Percentiles rank a stretch among this genome's conserved stretches.
These are phyloP conservation scores for Rutstroemia sp. DNA, from an alignment of 2,329 filamentous ascomycete species.

Conservation along the genomic window DNA sequence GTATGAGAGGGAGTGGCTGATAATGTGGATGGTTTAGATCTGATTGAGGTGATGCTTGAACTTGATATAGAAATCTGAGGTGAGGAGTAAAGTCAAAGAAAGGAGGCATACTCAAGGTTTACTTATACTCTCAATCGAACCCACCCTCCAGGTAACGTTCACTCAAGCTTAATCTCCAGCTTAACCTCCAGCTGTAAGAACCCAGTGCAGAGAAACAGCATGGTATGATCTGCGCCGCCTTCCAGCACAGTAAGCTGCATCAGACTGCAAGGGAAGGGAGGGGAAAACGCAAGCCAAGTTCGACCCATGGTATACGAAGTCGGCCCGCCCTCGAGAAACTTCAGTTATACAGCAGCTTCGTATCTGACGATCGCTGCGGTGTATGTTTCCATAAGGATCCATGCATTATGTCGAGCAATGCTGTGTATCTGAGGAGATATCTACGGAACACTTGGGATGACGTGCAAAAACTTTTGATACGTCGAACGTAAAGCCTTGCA, in stretches of 20 bases:
- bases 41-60: not conserved
- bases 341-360: not conserved
- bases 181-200: not conserved
- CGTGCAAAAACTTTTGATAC: too few relatives aligned
- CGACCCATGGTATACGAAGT: not conserved
- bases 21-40: not conserved
- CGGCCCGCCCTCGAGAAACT: not conserved
- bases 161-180: not conserved
- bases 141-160: slow-evolving; percentile 1
- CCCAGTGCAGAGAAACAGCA: not conserved
- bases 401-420: too few relatives aligned
- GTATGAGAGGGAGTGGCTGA: not conserved
- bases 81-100: not conserved
- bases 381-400: too few relatives aligned
- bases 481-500: too few relatives aligned
- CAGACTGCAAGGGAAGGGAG: too few relatives aligned
- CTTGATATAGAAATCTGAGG: not conserved
- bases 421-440: too few relatives aligned
- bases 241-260: slow-evolving; percentile 6
- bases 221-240: not conserved
- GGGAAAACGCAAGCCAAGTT: not conserved
- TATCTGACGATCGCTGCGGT: not conserved
- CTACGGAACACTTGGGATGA: too few relatives aligned
- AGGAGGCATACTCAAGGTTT: not conserved
- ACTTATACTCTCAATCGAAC: not conserved